A percentile compares a stretch with the other conserved stretches of the same genome.
These are phyloP conservation scores for Ogataea ramenticola DNA, from an alignment of 805 yeast genomes.

Conservation along the genomic window DNA sequence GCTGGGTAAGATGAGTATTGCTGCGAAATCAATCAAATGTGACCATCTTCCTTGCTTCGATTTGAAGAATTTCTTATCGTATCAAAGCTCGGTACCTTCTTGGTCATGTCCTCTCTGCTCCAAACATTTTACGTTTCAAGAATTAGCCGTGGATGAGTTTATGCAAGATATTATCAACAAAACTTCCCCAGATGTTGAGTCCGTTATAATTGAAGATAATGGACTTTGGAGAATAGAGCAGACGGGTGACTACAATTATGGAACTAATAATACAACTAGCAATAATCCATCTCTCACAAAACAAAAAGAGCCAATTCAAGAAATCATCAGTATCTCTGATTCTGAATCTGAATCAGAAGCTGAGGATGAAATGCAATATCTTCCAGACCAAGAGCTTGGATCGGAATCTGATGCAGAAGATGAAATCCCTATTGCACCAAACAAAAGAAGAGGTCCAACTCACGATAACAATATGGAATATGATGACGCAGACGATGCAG, in stretches of 20 bases:
- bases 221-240: slow-evolving; percentile 59
- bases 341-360: slow-evolving; percentile 15
- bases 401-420: background rate
- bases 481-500: no score
- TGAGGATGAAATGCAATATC: background rate
- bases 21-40: slow-evolving; percentile 66
- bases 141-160: slow-evolving; percentile 70
- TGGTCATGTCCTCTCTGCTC: slow-evolving; percentile 90
- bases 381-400: background rate
- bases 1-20: slow-evolving; percentile 59
- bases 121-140: slow-evolving; percentile 39
- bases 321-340: slow-evolving; percentile 2
- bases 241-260: slow-evolving; percentile 10
- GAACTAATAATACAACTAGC: background rate
- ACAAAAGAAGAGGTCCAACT: no score
- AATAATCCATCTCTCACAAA: background rate
- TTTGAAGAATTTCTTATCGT: slow-evolving; percentile 59
- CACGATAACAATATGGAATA: no score
- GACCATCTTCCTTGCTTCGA: slow-evolving; percentile 87
- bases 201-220: slow-evolving; percentile 58
- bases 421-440: background rate
- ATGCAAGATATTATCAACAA: slow-evolving; percentile 50
- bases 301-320: slow-evolving; percentile 1
- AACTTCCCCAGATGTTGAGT: slow-evolving; percentile 51
- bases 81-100: slow-evolving; percentile 73